A percentile compares a stretch with the other conserved stretches of the same genome.
Conservation (phyloP, 176 grass and related monocot species). For the Oryza australiensis region DNA sequence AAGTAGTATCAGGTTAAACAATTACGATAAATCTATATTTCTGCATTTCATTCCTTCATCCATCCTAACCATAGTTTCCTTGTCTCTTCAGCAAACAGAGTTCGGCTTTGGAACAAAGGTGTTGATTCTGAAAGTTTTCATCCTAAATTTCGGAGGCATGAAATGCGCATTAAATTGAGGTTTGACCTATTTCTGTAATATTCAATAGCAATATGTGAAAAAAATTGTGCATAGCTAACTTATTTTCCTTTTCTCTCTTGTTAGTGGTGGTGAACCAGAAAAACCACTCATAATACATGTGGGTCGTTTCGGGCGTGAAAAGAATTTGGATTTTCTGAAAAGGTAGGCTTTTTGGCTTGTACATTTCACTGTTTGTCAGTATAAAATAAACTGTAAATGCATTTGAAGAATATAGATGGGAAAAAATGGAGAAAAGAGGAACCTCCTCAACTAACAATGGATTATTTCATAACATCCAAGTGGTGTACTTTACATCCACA, state of each 20-base stretch:
- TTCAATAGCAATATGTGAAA: not conserved
- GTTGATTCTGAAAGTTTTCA: conserved; percentile 97
- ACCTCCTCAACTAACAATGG: not conserved
- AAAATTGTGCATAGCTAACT: conserved; percentile 11
- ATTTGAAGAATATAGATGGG: not conserved
- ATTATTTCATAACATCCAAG: conserved; percentile 1
- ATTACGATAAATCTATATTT: conserved; percentile 10
- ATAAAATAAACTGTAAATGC: not conserved
- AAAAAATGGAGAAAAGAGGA: conserved; percentile 19
- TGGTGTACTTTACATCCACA: conserved; percentile 18
- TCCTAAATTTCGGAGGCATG: conserved; percentile 66
- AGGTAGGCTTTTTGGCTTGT: conserved; percentile 47
- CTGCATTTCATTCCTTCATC: conserved; percentile 16
- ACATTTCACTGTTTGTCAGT: not conserved
- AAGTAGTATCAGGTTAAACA: conserved; percentile 78
- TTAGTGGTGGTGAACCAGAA: conserved; percentile 87
- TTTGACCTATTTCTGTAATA: conserved; percentile 33
- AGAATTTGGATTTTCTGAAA: conserved; percentile 97
- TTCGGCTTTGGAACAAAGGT: conserved; percentile 98
- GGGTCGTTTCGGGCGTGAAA: conserved; percentile 90
- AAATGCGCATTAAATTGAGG: conserved; percentile 87
- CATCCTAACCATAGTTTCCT: conserved; percentile 22
- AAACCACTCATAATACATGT: conserved; percentile 95
- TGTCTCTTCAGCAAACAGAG: conserved; percentile 64
- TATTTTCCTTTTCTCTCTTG: conserved; percentile 32